Base-by-base conservation (phyloP, 2,329 filamentous ascomycete genomes). In the Emericellopsis cladophorae region DNA sequence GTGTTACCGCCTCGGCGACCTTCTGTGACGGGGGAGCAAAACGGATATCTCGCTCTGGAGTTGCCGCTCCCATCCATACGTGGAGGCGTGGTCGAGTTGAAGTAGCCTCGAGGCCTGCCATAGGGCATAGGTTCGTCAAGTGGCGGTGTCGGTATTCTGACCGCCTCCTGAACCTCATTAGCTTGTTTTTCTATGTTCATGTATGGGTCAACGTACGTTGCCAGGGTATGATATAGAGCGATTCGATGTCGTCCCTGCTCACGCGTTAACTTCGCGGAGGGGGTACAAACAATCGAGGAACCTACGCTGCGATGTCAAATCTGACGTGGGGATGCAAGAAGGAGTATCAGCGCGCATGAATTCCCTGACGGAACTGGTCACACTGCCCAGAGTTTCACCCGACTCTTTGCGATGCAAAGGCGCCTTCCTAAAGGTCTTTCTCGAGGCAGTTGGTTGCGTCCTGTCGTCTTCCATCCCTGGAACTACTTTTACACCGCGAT, bases 141-240 rank as follows among this genome's bases (percentile, higher is more conserved):
- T 0, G 66, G 66, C 1, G 69, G 69, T 3, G 68, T 72, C 39
- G 59, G 61, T 11, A 73, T 52, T 5, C 68, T 60, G n/a, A 53
- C 61, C 5, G 69, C 69, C 55, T 73, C 68, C 69, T 72, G n/a
- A n/a, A 35, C 7, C 32, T 15, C 9, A 29, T 29, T 12, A 29
- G 26, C 26, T 21, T 29, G 26, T 7, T 12, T 29, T 7, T 4
- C 26, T 2, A 7, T 29, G 26, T 29, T 29, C 12, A 9, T 29
- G 8, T 2, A 9, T 9, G 6, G 26, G 12, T 4, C 12, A 9
- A 29, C 26, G 12, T 29, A 29, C 26, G 26, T 29, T 29, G 12
- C 26, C 26, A 29, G 26, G 26, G 26, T 29, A 29, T 29, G 26
- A 29, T 29, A 7, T 29, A 9, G 26, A 29, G 26, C 7, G 7